Base-by-base conservation (phyloP, 2,329 filamentous ascomycete species). In the Sporothrix humicola region DNA sequence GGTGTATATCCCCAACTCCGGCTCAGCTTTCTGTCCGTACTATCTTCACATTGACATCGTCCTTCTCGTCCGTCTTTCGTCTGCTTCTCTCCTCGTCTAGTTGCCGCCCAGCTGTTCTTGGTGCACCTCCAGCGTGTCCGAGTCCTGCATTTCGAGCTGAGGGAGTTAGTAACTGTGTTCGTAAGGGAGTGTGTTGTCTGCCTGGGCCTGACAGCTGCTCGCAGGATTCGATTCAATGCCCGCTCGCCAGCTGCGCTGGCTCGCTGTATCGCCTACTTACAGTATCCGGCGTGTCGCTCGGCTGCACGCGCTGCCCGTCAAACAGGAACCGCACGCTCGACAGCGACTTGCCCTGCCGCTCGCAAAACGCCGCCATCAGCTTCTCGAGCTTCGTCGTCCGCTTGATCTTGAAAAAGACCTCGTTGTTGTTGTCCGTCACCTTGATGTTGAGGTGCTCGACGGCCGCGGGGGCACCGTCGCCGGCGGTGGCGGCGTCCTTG, bases 381-480 rank as follows among this genome's bases (percentile, higher is more conserved):
- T 99, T 99, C 85, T 97, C 96, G 1, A 99, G 89, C 82, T 94
- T 93, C 0, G 96, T 99, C 26, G 92, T 94, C 52, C 95, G 90
- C 91, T 99, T 99, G 86, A 99, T 99, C 87, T 99, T 99, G 87
- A 99, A 99, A 83, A 98, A 99, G 79, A 99, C 95, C 82, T 99
- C 96, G 82, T 99, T 99, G 86, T 98, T 98, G 85, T 97, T 98
- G 79, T 99, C 96, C 0, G 96, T 98, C 15, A 99, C 96, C 83
- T 99, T 99, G 85, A 99, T 98, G 85, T 99, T 99, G 5, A 99
- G 87, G 83, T 99, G 96, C 84, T 98, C 95, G 20, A 69, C 66
- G 8, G 75, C 69, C 20, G 73, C 44, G 4, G 75, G 61, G 73
- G 86, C 84, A 31, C 85, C 82, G 71, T 84, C 81, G 69, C 77